Conservation (phyloP, 306 rosid genomes). For the Cotoneaster glaucophyllus region DNA sequence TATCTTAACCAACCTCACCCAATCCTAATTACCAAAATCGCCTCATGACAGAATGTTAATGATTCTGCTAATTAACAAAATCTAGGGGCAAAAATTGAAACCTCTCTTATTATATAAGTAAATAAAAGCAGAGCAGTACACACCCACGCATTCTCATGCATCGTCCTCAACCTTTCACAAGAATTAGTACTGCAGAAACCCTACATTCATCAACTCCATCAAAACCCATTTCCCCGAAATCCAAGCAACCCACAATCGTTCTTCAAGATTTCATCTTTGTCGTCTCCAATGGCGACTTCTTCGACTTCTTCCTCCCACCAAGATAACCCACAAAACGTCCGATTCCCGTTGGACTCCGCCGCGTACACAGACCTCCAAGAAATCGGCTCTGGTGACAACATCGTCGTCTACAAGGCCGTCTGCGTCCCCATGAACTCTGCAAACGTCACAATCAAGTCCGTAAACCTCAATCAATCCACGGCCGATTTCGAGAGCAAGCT, state of each 20-base stretch:
- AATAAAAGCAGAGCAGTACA: neutral
- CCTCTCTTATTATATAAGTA: too few relatives aligned
- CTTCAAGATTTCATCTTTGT: neutral
- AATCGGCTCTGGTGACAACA: constrained; percentile 23
- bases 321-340: constrained; percentile 9
- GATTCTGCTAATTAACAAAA: too few relatives aligned
- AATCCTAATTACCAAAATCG: too few relatives aligned
- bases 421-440: too few relatives aligned
- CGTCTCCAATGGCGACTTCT: neutral
- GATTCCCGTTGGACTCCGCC: constrained; percentile 41
- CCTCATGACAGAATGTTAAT: too few relatives aligned
- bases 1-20: too few relatives aligned
- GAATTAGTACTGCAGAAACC: constrained; percentile 7
- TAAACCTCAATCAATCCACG: too few relatives aligned
- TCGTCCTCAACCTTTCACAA: constrained; percentile 14
- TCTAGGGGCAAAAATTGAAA: too few relatives aligned
- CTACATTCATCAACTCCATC: neutral
- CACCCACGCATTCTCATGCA: constrained; percentile 10
- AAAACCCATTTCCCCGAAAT: neutral
- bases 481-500: constrained; percentile 12
- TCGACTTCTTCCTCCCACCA: too few relatives aligned
- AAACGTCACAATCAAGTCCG: too few relatives aligned
- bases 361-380: constrained; percentile 38
- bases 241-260: neutral
- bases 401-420: too few relatives aligned